Conservation (phyloP, 2,329 filamentous ascomycete species). For the Celoporthe dispersa region DNA sequence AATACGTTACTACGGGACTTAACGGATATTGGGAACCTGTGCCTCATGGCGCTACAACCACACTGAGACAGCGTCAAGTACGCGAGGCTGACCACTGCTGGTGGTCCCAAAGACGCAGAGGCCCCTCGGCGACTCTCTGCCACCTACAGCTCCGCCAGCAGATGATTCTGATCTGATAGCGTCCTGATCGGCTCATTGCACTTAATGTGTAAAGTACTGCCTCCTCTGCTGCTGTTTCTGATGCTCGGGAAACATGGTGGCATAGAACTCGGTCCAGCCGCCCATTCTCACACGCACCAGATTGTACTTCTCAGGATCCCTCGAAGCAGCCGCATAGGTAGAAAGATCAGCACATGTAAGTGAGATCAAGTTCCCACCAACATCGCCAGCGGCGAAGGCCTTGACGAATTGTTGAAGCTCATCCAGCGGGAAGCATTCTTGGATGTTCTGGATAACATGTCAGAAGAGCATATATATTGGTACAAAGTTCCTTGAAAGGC, state of each 20-base stretch:
- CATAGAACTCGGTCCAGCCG: constrained; percentile 34
- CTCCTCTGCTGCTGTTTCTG: constrained; percentile 33
- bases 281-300: constrained; percentile 34
- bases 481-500: no score
- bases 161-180: no score
- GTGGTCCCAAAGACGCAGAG: no score
- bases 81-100: no score
- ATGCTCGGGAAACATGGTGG: constrained; percentile 33
- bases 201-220: constrained; percentile 28
- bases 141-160: no score
- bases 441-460: constrained; percentile 26
- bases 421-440: constrained; percentile 32
- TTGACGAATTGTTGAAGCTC: constrained; percentile 27
- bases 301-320: constrained; percentile 33
- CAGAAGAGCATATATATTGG: not conserved
- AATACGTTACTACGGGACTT: not conserved
- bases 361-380: constrained; percentile 33
- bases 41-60: not conserved
- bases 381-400: constrained; percentile 28
- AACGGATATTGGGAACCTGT: not conserved
- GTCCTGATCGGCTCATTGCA: not conserved
- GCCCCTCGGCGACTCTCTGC: no score
- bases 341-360: constrained; percentile 33
- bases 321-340: constrained; percentile 31
- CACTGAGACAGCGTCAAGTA: no score